phyloP scores from a whole-genome alignment of 495 filamentous ascomycete genomes.

The Aspergillus taichungensis region DNA sequence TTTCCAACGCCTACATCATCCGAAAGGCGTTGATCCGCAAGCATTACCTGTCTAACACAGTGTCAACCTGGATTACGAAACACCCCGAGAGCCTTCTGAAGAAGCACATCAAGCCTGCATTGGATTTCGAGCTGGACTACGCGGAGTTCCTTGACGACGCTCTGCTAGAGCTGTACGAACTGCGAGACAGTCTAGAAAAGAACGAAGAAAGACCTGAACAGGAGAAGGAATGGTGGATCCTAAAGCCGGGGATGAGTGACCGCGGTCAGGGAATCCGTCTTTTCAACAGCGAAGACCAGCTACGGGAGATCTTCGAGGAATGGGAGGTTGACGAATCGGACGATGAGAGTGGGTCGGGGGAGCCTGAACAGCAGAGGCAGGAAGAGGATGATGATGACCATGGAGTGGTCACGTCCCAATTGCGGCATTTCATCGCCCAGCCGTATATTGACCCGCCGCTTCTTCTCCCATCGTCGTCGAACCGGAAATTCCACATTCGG shows the following conservation, averaged over 20 bases:
- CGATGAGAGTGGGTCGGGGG: constrained; percentile 25
- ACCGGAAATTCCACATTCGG: constrained; percentile 88
- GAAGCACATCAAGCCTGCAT: constrained; percentile 60
- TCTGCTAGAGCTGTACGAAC: constrained; percentile 76
- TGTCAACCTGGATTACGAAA: constrained; percentile 73
- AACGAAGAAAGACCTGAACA: constrained; percentile 43
- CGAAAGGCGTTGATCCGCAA: constrained; percentile 97
- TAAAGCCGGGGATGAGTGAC: constrained; percentile 97
- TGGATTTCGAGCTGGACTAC: constrained; percentile 89
- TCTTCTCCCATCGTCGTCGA: constrained; percentile 53
- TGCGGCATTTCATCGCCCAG: constrained; percentile 92
- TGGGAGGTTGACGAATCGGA: constrained; percentile 64
- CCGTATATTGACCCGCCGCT: constrained; percentile 92
- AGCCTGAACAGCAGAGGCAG: constrained; percentile 22
- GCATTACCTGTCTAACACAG: constrained; percentile 77
- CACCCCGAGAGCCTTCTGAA: constrained; percentile 60
- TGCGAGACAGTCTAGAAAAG: constrained; percentile 61
- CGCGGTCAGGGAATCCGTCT: constrained; percentile 85
- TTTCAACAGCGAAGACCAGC: constrained; percentile 72
- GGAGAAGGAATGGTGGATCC: constrained; percentile 88
- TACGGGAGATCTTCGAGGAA: constrained; percentile 76
- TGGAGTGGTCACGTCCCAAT: constrained; percentile 73
- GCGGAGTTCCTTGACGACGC: constrained; percentile 95
- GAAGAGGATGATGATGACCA: constrained; percentile 23
- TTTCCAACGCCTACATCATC: constrained; percentile 80